Evolutionary conservation across 257 asterid species (phyloP), one percentile per base, ranked within the genome.

Genomic region (Plantago elongata): DNA sequence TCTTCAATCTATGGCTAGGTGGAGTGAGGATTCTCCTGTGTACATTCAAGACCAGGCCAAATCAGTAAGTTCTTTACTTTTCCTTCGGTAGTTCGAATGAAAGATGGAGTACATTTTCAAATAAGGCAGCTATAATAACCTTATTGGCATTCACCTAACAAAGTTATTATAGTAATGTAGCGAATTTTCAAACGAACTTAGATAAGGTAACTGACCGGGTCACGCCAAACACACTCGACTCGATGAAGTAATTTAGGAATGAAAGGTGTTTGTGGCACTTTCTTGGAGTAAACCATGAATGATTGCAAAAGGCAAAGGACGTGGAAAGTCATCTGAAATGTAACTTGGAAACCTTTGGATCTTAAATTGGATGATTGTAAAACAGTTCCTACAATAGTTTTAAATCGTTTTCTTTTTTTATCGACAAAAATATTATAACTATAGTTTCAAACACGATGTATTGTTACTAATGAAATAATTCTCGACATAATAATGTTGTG

Each of bases 11-110:
- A 91, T 86, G 87, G 68, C n/a, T 0, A 80, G 56, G 9, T 91
- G 98, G 98, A 72, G 50, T 11, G 79, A 88, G 62, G 84, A 79
- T 69, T 68, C 30, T 40, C 87, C 88, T 9, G 64, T 88, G 8
- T 91, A 73, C 78, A 77, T 91, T 48, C 96, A 91, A 72, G 88
- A 91, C 62, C 77, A 91, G 74, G 79, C 92, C 6, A 91, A 85
- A 81, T 64, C 68, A 70, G 98, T 90, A 65, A 68, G 77, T 40
- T 1, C 40, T 16, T 22, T 61, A 2, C 13, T 30, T n/a, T n/a
- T 45, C 11, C 47, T 37, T 29, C 62, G 27, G 16, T 27, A 18
- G 6, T 38, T 17, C n/a, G 9, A 4, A 38, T 18, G 10, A 9
- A 51, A 51, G 22, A 16, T 51, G 34, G 22, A 12, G 7, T 47